Evolutionary conservation across 108 stramenopile genomes (phyloP).

Genomic region (Hondaea fermentalgiana): DNA sequence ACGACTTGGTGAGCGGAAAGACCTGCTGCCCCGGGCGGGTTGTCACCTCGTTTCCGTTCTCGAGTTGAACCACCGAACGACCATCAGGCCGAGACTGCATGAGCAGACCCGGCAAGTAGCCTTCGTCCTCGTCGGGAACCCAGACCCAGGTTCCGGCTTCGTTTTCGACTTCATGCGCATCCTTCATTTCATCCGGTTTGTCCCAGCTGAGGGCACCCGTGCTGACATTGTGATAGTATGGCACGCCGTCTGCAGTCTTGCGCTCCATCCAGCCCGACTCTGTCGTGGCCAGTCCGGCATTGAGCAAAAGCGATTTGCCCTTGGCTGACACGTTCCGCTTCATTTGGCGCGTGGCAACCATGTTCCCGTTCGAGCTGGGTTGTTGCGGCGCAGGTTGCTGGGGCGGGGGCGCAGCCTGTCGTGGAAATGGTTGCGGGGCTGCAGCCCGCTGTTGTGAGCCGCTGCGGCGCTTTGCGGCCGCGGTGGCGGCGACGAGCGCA

Average conservation of each 20-base stretch:
- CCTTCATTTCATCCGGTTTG: slow-evolving; percentile 42
- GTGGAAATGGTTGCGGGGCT: neutral
- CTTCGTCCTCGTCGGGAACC: slow-evolving; percentile 16
- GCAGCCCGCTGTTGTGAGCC: neutral
- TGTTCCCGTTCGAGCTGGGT: neutral
- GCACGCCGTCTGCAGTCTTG: slow-evolving; percentile 43
- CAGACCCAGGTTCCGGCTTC: slow-evolving; percentile 20
- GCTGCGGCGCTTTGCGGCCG: neutral
- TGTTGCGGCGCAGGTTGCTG: neutral
- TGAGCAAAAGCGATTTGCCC: neutral
- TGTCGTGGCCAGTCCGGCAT: neutral
- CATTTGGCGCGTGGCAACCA: neutral
- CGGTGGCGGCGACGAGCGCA: neutral
- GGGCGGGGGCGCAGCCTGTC: too few species aligned
- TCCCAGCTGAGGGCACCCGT: slow-evolving; percentile 43
- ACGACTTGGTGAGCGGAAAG: slow-evolving; percentile 30
- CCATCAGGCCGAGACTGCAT: neutral
- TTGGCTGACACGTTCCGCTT: neutral
- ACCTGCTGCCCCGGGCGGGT: neutral
- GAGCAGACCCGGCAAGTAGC: neutral
- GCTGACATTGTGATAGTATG: slow-evolving; percentile 42
- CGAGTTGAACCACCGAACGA: neutral
- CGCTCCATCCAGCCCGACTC: slow-evolving; percentile 40
- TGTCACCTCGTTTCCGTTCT: neutral
- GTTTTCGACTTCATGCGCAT: neutral